A percentile compares a stretch with the other conserved stretches of the same genome.
These are phyloP conservation scores for Geosmithia morbida DNA, from an alignment of 2,329 filamentous ascomycete species.

Conservation along the genomic window DNA sequence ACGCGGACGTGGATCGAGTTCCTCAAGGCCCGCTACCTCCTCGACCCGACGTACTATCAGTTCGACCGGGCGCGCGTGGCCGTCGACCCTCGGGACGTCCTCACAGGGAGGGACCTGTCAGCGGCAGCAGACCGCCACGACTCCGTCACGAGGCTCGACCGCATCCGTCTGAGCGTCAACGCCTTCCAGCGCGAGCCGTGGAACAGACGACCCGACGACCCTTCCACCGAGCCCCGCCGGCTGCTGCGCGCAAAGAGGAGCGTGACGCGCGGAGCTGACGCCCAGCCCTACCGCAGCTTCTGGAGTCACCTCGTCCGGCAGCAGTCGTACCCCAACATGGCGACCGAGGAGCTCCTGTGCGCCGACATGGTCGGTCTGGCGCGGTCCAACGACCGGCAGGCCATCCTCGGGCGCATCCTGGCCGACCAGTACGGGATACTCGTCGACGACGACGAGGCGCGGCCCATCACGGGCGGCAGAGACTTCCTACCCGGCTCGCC, in stretches of 20 bases:
- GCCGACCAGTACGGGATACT: slow-evolving; percentile 14
- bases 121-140: background rate
- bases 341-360: slow-evolving; percentile 25
- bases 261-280: background rate
- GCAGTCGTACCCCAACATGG: slow-evolving; percentile 9
- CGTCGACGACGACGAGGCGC: slow-evolving; percentile 5
- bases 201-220: slow-evolving; percentile 10
- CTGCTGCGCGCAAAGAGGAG: slow-evolving; percentile 8
- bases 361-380: slow-evolving; percentile 25
- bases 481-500: slow-evolving; percentile 31
- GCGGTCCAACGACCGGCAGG: slow-evolving; percentile 18
- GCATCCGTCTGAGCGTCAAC: slow-evolving; percentile 13
- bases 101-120: background rate
- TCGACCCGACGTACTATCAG: slow-evolving; percentile 29
- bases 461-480: slow-evolving; percentile 17
- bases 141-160: background rate
- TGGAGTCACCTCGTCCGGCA: slow-evolving; percentile 13
- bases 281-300: slow-evolving; percentile 8
- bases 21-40: slow-evolving; percentile 30
- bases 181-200: slow-evolving; percentile 13
- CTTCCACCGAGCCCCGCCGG: slow-evolving; percentile 11
- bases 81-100: slow-evolving; percentile 20
- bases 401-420: slow-evolving; percentile 18
- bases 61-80: slow-evolving; percentile 25
- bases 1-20: slow-evolving; percentile 27